phyloP scores from a whole-genome alignment of 164 flowering plant species.

The Hamamelis virginiana region DNA sequence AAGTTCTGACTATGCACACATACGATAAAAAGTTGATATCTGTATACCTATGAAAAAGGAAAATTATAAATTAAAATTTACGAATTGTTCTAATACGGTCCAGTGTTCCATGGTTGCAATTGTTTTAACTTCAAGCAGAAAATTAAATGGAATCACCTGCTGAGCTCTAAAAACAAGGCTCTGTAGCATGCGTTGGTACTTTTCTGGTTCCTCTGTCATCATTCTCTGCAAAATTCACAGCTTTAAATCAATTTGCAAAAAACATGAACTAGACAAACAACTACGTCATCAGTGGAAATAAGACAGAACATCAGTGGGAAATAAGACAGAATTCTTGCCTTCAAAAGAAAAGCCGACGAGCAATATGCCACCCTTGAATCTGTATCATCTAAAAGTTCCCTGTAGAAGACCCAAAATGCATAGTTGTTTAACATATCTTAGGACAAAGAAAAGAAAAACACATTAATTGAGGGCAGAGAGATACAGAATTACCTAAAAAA shows the following conservation, averaged over 20 bases:
- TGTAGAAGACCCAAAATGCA: slow-evolving; percentile 28
- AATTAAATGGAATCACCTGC: slow-evolving; percentile 52
- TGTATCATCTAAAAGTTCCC: slow-evolving; percentile 91
- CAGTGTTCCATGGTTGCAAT: neutral
- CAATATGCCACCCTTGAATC: slow-evolving; percentile 98
- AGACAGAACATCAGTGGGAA: neutral
- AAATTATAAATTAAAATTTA: neutral
- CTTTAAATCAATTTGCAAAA: slow-evolving; percentile 10
- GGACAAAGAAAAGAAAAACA: slow-evolving; percentile 1
- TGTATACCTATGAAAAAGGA: neutral
- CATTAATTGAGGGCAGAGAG: neutral
- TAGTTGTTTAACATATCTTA: neutral
- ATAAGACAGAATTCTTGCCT: slow-evolving; percentile 50
- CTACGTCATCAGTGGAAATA: neutral
- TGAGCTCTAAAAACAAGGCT: slow-evolving; percentile 90
- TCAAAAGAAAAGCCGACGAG: slow-evolving; percentile 92
- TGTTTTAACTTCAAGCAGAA: neutral
- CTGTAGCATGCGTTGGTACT: slow-evolving; percentile 85
- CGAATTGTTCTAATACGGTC: neutral
- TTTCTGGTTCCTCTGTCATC: slow-evolving; percentile 97
- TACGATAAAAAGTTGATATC: neutral
- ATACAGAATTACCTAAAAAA: slow-evolving; percentile 68
- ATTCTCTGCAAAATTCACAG: slow-evolving; percentile 62
- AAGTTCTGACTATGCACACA: neutral
- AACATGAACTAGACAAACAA: neutral